Percentiles rank a stretch among this genome's conserved stretches.
Conservation (phyloP, 495 filamentous ascomycete species). For the Sordaria brevicollis region DNA sequence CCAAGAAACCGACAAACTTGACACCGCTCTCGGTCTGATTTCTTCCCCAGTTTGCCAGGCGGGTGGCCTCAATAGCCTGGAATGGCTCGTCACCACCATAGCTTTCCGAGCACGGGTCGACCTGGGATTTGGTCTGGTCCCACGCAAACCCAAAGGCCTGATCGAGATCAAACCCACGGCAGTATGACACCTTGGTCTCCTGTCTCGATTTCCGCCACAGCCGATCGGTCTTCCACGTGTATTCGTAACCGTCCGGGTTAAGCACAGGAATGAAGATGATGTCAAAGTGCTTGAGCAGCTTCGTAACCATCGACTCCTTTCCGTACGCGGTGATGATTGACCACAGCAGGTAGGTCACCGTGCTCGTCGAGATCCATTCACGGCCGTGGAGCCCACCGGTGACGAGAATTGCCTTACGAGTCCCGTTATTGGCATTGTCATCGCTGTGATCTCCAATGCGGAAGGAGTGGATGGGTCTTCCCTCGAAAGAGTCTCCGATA, state of each 20-base stretch:
- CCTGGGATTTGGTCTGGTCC: constrained; percentile 54
- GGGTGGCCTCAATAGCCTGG: constrained; percentile 66
- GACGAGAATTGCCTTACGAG: constrained; percentile 67
- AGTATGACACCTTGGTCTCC: constrained; percentile 69
- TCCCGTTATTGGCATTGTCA: constrained; percentile 24
- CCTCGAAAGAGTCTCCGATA: constrained; percentile 75
- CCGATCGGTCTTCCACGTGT: constrained; percentile 84
- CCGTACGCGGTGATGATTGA: constrained; percentile 76
- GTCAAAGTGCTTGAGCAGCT: constrained; percentile 70
- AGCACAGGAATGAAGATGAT: constrained; percentile 79
- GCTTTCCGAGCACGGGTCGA: constrained; percentile 85
- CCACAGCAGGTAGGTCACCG: constrained; percentile 85
- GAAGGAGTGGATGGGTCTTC: constrained; percentile 72
- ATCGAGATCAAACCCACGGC: constrained; percentile 82
- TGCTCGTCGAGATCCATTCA: constrained; percentile 93
- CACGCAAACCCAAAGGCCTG: constrained; percentile 78
- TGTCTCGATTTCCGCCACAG: constrained; percentile 96
- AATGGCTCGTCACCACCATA: constrained; percentile 80
- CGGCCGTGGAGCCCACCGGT: constrained; percentile 80
- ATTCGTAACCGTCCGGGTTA: constrained; percentile 91
- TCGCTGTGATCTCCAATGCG: constrained; percentile 58
- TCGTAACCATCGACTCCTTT: constrained; percentile 54
- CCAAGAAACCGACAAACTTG: constrained; percentile 71
- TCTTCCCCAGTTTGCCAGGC: constrained; percentile 71
- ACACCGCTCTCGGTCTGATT: constrained; percentile 69